Evolutionary conservation across 2,329 filamentous ascomycete species (phyloP), one percentile per base, ranked within the genome.

Genomic region (Colletotrichum camelliae): DNA sequence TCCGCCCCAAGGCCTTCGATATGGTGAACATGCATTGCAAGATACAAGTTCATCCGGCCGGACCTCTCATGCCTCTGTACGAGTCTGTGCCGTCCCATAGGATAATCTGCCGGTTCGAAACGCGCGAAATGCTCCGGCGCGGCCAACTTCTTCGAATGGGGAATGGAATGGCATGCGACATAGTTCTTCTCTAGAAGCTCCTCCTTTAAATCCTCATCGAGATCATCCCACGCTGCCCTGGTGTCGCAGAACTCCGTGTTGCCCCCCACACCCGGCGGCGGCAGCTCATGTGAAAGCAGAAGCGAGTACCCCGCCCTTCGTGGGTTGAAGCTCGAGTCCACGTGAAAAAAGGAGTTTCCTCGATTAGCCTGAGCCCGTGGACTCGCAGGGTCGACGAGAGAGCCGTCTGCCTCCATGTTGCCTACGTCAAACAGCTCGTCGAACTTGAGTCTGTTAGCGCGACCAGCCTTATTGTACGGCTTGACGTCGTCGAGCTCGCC

Each of bases 401-500:
- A 81, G 60, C 87, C 87, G 57, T 90, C 85, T 3, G 84, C 84
- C 65, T 90, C 86, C 15, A 91, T 82, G 80, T 92, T 92, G 67
- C 88, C 85, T 1, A 89, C 89, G 77, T 92, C 91, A 80, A 92
- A 92, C 1, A 92, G 85, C 80, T 91, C 88, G 57, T 86, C 82
- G 75, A 88, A 85, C 3, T 81, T 78, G 76, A 89, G 87, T 24
- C 89, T 87, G 73, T 87, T 84, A 78, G 86, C 85, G 58, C 88
- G 86, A 18, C 87, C 89, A 0, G 82, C 83, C 2, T 81, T 82
- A 9, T 88, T 82, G 81, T 89, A 91, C 1, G 87, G 88, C 21
- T 82, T 86, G 37, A 90, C 85, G 79, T 91, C 87, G 81, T 92
- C 90, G 29, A 61, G 52, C 7, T 60, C 33, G 33, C 90, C 91